Evolutionary conservation across 2,329 filamentous ascomycete genomes (phyloP).

Genomic region (Claviceps humidiphila): DNA sequence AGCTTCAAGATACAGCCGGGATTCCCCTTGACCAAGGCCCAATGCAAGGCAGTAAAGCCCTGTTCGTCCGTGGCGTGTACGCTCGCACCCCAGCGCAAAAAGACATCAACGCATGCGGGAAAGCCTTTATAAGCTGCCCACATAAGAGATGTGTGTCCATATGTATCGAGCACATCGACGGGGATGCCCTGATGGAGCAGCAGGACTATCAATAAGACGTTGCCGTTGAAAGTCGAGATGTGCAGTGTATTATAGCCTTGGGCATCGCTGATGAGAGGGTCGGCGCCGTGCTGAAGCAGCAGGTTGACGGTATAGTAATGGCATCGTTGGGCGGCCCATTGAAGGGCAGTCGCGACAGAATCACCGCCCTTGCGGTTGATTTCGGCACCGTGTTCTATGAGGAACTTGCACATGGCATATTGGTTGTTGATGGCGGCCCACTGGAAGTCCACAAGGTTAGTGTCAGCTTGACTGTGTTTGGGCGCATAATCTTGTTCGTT

Average conservation of each 20-base stretch:
- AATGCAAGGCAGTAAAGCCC: conserved; percentile 89
- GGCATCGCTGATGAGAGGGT: conserved; percentile 81
- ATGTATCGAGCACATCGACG: conserved; percentile 78
- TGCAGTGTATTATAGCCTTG: conserved; percentile 98
- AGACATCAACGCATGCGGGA: conserved; percentile 80
- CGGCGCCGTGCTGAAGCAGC: conserved; percentile 79
- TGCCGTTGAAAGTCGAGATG: conserved; percentile 93
- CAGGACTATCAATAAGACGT: conserved; percentile 76
- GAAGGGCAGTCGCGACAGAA: conserved; percentile 81
- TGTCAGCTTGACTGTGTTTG: not conserved
- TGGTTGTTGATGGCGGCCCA: conserved; percentile 99
- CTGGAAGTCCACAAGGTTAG: conserved; percentile 37
- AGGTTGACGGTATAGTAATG: conserved; percentile 95
- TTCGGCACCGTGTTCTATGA: conserved; percentile 72
- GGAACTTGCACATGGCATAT: conserved; percentile 91
- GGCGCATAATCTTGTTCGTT: not conserved
- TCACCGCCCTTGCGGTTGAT: conserved; percentile 94
- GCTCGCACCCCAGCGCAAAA: conserved; percentile 88
- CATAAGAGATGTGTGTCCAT: conserved; percentile 91
- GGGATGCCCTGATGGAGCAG: conserved; percentile 91
- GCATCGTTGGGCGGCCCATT: conserved; percentile 94
- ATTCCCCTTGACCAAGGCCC: conserved; percentile 90
- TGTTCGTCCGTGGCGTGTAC: conserved; percentile 84
- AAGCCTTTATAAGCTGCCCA: conserved; percentile 98
- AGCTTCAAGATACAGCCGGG: conserved; percentile 83